Base-by-base conservation (phyloP, 2,329 filamentous ascomycete species). In the Colletotrichum incanum region DNA sequence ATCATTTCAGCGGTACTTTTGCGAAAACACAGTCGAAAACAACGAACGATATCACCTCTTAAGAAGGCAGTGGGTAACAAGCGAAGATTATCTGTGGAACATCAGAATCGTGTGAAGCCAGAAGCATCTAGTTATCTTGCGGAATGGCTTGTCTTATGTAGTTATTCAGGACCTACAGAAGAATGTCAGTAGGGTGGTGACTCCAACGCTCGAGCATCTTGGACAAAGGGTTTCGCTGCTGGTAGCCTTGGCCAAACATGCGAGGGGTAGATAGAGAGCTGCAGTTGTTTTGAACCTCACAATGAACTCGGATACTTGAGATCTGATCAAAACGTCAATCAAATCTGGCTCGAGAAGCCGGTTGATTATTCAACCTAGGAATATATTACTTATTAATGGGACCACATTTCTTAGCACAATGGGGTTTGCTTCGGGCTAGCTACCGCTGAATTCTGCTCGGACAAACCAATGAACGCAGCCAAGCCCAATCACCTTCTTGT, bases 271-370 rank as follows among this genome's bases (percentile, higher is more conserved):
- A 4, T 1, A n/a, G 34, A 34, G 18, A 16, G 50, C 9, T n/a
- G n/a, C 1, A n/a, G 9, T 34, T 55, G 9, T 34, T 34, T 55
- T 16, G 4, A 54, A 3, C 18, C 7, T 2, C 26, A n/a, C 7
- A 31, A 20, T 20, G 1, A 12, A 0, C 1, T 5, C 28, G 7
- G 0, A 0, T 2, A 34, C 9, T 16, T 8, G 2, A 12, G 8
- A 20, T 9, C 2, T 3, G 12, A 34, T 6, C 9, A 18, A 55
- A n/a, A 11, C 11, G 1, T 1, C 26, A 20, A 2, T n/a, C 5
- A 8, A 28, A 5, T 18, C 16, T n/a, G 1, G 14, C n/a, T 26
- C 12, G 3, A 9, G 14, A 8, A 2, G 12, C 14, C 28, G 5
- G 6, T 11, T 5, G 12, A 37, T 8, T 5, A 3, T 37, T 37